phyloP scores from a whole-genome alignment of 2,329 filamentous ascomycete genomes.

The Huntiella decipiens region DNA sequence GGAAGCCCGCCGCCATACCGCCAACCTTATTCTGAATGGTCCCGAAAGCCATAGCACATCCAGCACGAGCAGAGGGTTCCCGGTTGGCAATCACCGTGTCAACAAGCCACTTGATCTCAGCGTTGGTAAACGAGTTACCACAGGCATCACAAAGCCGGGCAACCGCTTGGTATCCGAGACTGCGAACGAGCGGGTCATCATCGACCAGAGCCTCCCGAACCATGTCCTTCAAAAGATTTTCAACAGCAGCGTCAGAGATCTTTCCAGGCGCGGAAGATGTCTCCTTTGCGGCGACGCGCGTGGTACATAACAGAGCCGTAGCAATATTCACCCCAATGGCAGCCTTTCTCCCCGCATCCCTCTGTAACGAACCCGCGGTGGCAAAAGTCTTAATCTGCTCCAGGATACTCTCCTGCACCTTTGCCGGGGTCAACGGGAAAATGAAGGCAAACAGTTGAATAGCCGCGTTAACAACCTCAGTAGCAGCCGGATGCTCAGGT shows the following conservation, averaged over 20 bases:
- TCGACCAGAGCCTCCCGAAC: constrained; percentile 56
- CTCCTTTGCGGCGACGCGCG: constrained; percentile 73
- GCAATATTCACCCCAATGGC: constrained; percentile 85
- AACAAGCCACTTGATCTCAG: constrained; percentile 76
- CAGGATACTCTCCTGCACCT: constrained; percentile 86
- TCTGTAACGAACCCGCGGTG: constrained; percentile 58
- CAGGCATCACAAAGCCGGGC: constrained; percentile 69
- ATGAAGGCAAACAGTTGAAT: constrained; percentile 86
- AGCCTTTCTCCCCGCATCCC: constrained; percentile 73
- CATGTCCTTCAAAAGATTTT: constrained; percentile 67
- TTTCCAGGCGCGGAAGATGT: constrained; percentile 54
- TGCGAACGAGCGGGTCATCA: constrained; percentile 69
- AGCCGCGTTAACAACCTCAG: constrained; percentile 84
- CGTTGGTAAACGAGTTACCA: constrained; percentile 74
- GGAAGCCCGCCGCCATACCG: constrained; percentile 90
- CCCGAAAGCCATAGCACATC: constrained; percentile 83
- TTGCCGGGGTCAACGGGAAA: constrained; percentile 71
- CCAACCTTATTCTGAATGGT: constrained; percentile 90
- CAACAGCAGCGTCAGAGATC: constrained; percentile 54
- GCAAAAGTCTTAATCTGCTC: constrained; percentile 85
- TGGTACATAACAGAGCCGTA: constrained; percentile 56
- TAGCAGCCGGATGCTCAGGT: constrained; percentile 57
- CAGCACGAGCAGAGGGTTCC: constrained; percentile 80
- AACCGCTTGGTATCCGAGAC: constrained; percentile 65
- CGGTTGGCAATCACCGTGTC: constrained; percentile 89